Evolutionary conservation across 129 eudicot species (phyloP), one percentile per base, ranked within the genome.

Genomic region (Artemisia argyi): DNA sequence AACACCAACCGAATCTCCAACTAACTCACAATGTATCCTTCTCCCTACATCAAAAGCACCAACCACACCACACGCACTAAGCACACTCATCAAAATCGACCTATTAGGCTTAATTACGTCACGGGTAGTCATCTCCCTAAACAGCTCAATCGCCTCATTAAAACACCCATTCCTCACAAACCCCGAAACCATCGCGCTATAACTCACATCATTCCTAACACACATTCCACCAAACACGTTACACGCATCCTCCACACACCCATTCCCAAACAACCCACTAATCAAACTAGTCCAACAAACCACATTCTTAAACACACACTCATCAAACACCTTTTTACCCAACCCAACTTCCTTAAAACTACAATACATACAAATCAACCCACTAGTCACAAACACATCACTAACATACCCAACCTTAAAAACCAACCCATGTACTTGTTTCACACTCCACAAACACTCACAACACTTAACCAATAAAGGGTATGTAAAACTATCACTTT

Each of bases 261-360:
- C 85, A 17, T 80, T 84, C 39, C 60, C 30, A 11, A 82, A 79
- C 68, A 69, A 80, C 71, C 77, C 82, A 9, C 74, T 68, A 17
- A 83, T 68, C 66, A 83, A 68, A 83, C 87, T 76, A 49, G 87
- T 76, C 76, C 74, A 80, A 57, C 84, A 79, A 72, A 76, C 84
- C 74, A 79, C 87, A 69, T 80, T 83, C 61, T 68, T 79, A 19
- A 22, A 66, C 1, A 10, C 17, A 54, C 79, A 76, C 51, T 81
- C 87, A 61, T 80, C 74, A 3, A 80, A 83, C 58, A 83, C 79
- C 44, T 51, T n/a, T 49, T 66, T 48, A n/a, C 82, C 84, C 11
- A 73, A 72, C 15, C 59, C 58, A 48, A 76, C 28, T 19, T 26
- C 62, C 56, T 79, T 65, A 18, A 61, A 32, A 35, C 50, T 17